phyloP scores from a whole-genome alignment of 495 filamentous ascomycete genomes.

The Rusavskia elegans region DNA sequence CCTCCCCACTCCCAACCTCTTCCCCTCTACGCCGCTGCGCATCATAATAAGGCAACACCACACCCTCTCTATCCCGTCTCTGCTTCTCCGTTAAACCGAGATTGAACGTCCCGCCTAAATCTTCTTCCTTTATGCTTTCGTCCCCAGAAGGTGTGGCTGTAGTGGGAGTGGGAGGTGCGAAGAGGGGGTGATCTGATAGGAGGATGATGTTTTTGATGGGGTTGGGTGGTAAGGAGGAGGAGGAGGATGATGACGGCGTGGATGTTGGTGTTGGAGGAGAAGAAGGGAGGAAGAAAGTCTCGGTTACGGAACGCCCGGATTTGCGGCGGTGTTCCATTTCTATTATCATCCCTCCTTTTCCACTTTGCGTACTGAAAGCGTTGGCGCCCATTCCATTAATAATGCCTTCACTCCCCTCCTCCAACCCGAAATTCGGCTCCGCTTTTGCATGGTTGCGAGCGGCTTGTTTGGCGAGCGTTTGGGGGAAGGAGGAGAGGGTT shows the following conservation, averaged over 20 bases:
- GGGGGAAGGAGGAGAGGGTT: slow-evolving; percentile 45
- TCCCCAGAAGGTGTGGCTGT: slow-evolving; percentile 20
- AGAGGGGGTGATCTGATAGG: slow-evolving; percentile 64
- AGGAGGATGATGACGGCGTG: not conserved
- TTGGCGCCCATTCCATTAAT: slow-evolving; percentile 35
- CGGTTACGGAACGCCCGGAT: slow-evolving; percentile 59
- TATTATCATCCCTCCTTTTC: slow-evolving; percentile 46
- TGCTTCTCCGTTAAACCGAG: slow-evolving; percentile 91
- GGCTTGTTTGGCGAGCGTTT: slow-evolving; percentile 48
- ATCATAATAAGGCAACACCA: slow-evolving; percentile 85
- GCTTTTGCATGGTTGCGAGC: slow-evolving; percentile 53
- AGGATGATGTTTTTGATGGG: slow-evolving; percentile 35
- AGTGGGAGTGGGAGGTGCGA: slow-evolving; percentile 14
- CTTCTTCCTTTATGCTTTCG: slow-evolving; percentile 35
- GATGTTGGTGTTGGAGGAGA: too few relatives aligned
- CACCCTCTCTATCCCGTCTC: slow-evolving; percentile 51
- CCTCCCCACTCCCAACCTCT: slow-evolving; percentile 61
- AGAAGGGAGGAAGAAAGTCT: slow-evolving; percentile 56
- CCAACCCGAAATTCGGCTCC: slow-evolving; percentile 61
- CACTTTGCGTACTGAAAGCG: too few relatives aligned
- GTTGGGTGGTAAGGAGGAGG: slow-evolving; percentile 4
- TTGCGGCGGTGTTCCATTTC: slow-evolving; percentile 75
- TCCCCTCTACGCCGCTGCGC: slow-evolving; percentile 64
- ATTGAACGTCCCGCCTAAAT: slow-evolving; percentile 46
- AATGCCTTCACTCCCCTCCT: slow-evolving; percentile 59